Evolutionary conservation across 2,329 filamentous ascomycete species (phyloP).

Genomic region (Trichoderma endophyticum): DNA sequence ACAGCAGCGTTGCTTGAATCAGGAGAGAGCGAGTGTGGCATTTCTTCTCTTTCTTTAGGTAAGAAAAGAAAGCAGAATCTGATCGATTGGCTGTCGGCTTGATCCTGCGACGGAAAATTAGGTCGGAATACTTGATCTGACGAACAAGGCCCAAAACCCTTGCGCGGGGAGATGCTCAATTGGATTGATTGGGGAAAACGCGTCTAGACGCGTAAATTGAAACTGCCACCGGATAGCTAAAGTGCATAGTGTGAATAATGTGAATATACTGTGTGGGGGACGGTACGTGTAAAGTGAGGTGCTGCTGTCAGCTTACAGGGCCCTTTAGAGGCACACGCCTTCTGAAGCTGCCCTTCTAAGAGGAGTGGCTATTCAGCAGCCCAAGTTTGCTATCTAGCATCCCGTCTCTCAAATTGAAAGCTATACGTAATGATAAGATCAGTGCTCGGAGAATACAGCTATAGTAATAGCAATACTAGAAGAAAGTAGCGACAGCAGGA

Average conservation of each 20-base stretch:
- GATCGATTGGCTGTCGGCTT: neutral
- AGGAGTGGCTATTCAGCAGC: too few species aligned
- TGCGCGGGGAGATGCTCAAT: constrained; percentile 7
- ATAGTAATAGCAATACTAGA: neutral
- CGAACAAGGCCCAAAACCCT: neutral
- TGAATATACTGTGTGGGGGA: neutral
- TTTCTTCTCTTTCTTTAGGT: constrained; percentile 23
- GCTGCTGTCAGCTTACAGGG: neutral
- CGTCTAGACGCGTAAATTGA: constrained; percentile 18
- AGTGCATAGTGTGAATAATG: neutral
- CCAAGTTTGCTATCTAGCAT: too few species aligned
- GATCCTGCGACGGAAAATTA: neutral
- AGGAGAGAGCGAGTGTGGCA: constrained; percentile 46
- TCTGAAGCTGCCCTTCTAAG: neutral
- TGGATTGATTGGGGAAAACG: neutral
- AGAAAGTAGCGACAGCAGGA: neutral
- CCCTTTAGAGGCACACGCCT: neutral
- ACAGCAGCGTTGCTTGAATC: constrained; percentile 28
- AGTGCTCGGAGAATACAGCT: neutral
- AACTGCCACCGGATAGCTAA: constrained; percentile 1
- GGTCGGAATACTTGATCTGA: neutral
- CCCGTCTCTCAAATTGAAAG: too few species aligned
- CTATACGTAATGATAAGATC: too few species aligned
- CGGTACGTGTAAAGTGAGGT: neutral
- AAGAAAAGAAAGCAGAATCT: neutral